Evolutionary conservation across 2,329 filamentous ascomycete genomes (phyloP).

Genomic region (Tolypocladium paradoxum): DNA sequence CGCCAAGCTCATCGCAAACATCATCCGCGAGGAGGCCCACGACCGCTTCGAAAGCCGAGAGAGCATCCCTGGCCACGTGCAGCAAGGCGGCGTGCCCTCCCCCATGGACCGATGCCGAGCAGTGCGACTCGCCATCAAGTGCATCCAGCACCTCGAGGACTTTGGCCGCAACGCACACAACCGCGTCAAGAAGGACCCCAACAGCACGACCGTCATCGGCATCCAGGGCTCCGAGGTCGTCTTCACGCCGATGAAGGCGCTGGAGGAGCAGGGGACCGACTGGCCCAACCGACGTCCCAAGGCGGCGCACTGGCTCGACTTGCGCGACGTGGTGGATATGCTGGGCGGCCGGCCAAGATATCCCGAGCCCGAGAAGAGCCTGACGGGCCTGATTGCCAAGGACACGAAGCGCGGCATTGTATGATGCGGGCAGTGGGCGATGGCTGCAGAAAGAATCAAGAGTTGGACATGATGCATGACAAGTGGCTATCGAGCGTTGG

Average conservation of each 20-base stretch:
- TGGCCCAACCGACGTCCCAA: conserved; percentile 84
- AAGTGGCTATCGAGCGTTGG: background rate
- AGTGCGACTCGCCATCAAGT: conserved; percentile 85
- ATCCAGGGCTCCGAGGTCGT: conserved; percentile 83
- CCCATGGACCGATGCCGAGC: conserved; percentile 94
- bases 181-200: conserved; percentile 61
- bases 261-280: conserved; percentile 82
- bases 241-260: conserved; percentile 69
- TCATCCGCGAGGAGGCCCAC: conserved; percentile 87
- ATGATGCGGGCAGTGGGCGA: background rate
- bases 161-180: conserved; percentile 56
- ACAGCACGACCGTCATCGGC: conserved; percentile 75
- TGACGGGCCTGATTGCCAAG: conserved; percentile 46
- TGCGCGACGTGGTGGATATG: conserved; percentile 76
- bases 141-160: conserved; percentile 79
- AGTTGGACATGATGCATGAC: background rate
- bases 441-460: background rate
- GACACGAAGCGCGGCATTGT: conserved; percentile 46
- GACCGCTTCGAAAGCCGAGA: conserved; percentile 88
- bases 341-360: conserved; percentile 61
- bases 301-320: conserved; percentile 71
- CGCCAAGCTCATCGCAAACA: conserved; percentile 87
- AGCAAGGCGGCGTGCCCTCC: conserved; percentile 85
- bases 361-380: conserved; percentile 33
- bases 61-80: conserved; percentile 86